Conservation (phyloP, 305 asterid species). For the Solanum hybrid region DNA sequence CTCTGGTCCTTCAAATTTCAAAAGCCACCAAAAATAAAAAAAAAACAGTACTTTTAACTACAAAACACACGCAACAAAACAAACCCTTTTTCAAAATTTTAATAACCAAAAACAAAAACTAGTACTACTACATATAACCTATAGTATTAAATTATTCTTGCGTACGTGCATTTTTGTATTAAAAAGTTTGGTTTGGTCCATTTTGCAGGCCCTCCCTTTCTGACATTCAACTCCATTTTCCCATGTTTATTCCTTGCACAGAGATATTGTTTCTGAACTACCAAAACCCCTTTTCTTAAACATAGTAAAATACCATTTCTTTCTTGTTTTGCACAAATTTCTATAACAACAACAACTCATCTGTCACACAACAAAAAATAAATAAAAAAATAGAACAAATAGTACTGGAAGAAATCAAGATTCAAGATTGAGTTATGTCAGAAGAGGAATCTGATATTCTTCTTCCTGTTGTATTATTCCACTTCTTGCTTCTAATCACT, state of each 20-base stretch:
- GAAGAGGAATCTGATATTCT: constrained; percentile 33
- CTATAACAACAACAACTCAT: background rate
- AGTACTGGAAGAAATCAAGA: constrained; percentile 6
- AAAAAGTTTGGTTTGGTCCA: constrained; percentile 24
- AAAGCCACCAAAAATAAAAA: constrained; percentile 1
- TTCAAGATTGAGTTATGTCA: constrained; percentile 19
- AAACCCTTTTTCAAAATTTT: background rate
- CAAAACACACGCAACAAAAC: background rate
- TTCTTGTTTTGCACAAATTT: background rate
- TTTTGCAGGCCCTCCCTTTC: constrained; percentile 31
- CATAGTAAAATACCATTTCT: background rate
- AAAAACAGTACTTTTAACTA: background rate
- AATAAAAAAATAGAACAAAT: background rate
- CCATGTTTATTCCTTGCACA: constrained; percentile 6
- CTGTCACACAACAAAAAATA: background rate
- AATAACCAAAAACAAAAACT: background rate
- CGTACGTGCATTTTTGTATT: constrained; percentile 38
- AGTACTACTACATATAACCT: constrained; percentile 7
- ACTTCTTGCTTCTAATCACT: constrained; percentile 24
- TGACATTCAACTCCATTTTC: constrained; percentile 29
- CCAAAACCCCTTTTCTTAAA: background rate
- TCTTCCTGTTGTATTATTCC: constrained; percentile 14
- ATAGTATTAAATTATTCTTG: constrained; percentile 5
- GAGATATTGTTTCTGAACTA: constrained; percentile 10
- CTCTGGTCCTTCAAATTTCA: background rate